Base-by-base conservation (phyloP, 805 yeast genomes). In the Blastobotrys robertii region DNA sequence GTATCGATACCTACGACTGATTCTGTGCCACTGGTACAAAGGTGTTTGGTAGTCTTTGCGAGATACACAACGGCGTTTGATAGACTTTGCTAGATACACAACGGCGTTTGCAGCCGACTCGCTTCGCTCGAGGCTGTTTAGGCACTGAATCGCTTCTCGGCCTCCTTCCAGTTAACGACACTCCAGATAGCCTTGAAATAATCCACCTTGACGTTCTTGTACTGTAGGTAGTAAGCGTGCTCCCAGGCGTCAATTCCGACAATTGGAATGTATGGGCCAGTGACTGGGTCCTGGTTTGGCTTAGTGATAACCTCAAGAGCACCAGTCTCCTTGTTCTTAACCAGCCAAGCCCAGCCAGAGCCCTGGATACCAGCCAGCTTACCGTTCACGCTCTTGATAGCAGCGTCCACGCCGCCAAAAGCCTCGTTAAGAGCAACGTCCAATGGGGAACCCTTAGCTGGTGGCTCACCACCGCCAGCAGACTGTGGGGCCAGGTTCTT, bases 221-320 rank as follows among this genome's bases (percentile, higher is more conserved):
- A 86, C 67, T 86, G 95, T 66, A 87, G 73, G 74, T 86, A 86
- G 73, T 86, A 86, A 43, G 96, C 95, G 60, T 86, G 96, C 67
- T 86, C 96, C 96, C 96, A 86, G 47, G 95, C 94, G 57, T 86
- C 96, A 60, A 86, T 83, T 43, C 95, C 95, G 44, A 87, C 73
- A 56, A 87, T 67, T 37, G 95, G 94, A 38, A 74, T 68, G 62
- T 76, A 72, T 8, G 75, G 62, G 39, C 84, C 84, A 39, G 78
- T 69, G 34, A 83, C 86, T 12, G 92, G 83, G 66, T 86, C 95
- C 68, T 86, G 96, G 72, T 86, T 86, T 53, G 77, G 70, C 53
- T 84, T 82, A 63, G 84, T 83, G 44, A 84, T 81, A 44, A 86
- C 81, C 51, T 84, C 94, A 54, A 86, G 62, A 39, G 80, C 76